Evolutionary conservation across 2,329 filamentous ascomycete genomes (phyloP).

Genomic region (Penicillium rolfsii): DNA sequence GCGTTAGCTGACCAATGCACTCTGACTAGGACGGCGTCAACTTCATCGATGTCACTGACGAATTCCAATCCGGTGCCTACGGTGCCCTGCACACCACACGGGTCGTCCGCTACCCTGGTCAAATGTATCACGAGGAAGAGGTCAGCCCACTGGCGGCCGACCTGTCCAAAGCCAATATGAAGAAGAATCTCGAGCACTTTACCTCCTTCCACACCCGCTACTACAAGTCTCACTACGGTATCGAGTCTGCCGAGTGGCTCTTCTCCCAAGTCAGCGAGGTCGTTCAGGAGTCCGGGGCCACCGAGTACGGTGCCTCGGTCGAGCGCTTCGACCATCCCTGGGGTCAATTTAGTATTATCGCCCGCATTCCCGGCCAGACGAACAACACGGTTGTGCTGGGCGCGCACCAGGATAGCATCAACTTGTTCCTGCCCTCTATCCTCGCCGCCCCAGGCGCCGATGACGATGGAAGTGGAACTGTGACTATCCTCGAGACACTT

Average conservation of each 20-base stretch:
- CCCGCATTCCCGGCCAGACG: constrained; percentile 82
- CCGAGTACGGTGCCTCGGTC: constrained; percentile 67
- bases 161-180: constrained; percentile 76
- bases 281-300: constrained; percentile 71
- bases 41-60: constrained; percentile 93
- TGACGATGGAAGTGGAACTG: constrained; percentile 88
- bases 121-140: constrained; percentile 66
- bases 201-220: constrained; percentile 63
- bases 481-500: constrained; percentile 92
- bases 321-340: constrained; percentile 79
- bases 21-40: constrained; percentile 70
- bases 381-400: constrained; percentile 86
- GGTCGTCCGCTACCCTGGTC: constrained; percentile 66
- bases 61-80: constrained; percentile 64
- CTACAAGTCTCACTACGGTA: constrained; percentile 67
- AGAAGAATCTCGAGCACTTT: constrained; percentile 71
- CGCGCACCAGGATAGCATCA: constrained; percentile 94
- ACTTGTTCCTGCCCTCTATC: constrained; percentile 82
- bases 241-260: constrained; percentile 86
- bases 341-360: constrained; percentile 90
- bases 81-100: constrained; percentile 41
- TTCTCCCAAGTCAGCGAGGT: constrained; percentile 72
- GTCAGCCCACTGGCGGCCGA: constrained; percentile 68
- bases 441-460: constrained; percentile 90
- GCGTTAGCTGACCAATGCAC: constrained; percentile 2